Conservation (phyloP, 257 asterid species). For the Marsdenia floribunda region DNA sequence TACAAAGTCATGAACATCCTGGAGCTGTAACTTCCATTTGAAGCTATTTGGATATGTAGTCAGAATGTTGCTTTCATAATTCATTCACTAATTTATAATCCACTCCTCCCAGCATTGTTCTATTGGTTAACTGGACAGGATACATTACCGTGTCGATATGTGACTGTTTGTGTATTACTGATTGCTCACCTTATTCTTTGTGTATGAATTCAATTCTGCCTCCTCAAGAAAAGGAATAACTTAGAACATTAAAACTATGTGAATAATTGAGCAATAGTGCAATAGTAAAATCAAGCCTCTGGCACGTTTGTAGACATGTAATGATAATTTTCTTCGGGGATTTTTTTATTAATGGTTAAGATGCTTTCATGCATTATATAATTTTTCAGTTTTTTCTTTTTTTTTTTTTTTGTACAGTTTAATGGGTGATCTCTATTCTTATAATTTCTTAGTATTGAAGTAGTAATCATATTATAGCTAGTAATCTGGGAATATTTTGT, state of each 20-base stretch:
- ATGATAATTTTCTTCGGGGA: not conserved
- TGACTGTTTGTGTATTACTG: not conserved
- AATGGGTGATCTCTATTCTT: not conserved
- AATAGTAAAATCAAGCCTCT: not conserved
- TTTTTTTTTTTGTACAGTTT: not conserved
- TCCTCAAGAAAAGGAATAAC: not conserved
- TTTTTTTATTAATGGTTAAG: not conserved
- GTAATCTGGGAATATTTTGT: conserved; percentile 1
- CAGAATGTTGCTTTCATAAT: not conserved
- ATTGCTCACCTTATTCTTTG: not conserved
- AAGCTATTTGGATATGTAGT: not conserved
- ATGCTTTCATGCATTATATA: not conserved
- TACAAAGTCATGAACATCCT: not conserved
- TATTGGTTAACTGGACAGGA: not conserved
- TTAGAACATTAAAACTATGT: not conserved
- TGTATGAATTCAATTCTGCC: not conserved
- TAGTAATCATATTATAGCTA: conserved; percentile 1
- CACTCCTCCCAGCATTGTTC: not conserved
- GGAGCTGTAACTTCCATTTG: not conserved
- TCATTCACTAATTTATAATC: not conserved
- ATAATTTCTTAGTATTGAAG: not conserved
- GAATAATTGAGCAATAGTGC: not conserved
- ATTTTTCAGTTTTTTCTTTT: not conserved
- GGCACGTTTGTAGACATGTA: not conserved
- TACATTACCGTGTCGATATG: not conserved